Base-by-base conservation (phyloP, 106 monocot species). In the Narthecium ossifragum region DNA sequence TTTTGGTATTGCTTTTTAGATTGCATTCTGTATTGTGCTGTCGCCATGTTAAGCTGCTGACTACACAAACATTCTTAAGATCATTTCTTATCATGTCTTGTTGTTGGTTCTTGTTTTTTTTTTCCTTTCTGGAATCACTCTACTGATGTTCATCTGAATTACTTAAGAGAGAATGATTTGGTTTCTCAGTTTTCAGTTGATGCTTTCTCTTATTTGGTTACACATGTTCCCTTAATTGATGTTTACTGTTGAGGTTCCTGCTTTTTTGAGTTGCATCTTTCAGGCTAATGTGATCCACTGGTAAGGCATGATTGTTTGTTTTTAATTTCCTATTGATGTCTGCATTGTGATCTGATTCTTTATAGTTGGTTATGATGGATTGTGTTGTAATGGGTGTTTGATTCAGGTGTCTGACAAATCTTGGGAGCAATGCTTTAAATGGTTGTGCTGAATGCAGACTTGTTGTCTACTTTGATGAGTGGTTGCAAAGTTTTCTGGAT, bases 391-490 rank as follows among this genome's bases (percentile, higher is more conserved):
- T 76, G 64, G 60, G 27, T 72, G 59, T 70, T 66, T 76, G 41
- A 70, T 73, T 78, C 82, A 82, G 82, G 82, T 82, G 27, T 77
- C 46, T 73, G 65, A 54, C 73, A 69, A 74, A 69, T 80, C 50
- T 73, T 77, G 65, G 82, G 77, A 73, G 82, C 68, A 73, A 64
- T 72, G 60, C 69, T 77, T 73, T 65, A 62, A 66, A 61, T 78
- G 73, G 73, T 73, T 77, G 62, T 77, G 81, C 73, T 82, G 82
- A 73, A 73, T 82, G 77, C 60, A 56, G 66, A 64, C 50, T 57
- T 71, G 63, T 81, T 41, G 40, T 74, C 76, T 76, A 36, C 73
- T 69, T 81, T 68, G 63, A 78, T 72, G 78, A 72, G 63, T 78
- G 66, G 61, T 71, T 76, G 69, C 76, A 67, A 72, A 51, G 34